Evolutionary conservation across 139 green algal species (phyloP), one percentile per base, ranked within the genome.

Genomic region (Mesotaenium endlicherianum): DNA sequence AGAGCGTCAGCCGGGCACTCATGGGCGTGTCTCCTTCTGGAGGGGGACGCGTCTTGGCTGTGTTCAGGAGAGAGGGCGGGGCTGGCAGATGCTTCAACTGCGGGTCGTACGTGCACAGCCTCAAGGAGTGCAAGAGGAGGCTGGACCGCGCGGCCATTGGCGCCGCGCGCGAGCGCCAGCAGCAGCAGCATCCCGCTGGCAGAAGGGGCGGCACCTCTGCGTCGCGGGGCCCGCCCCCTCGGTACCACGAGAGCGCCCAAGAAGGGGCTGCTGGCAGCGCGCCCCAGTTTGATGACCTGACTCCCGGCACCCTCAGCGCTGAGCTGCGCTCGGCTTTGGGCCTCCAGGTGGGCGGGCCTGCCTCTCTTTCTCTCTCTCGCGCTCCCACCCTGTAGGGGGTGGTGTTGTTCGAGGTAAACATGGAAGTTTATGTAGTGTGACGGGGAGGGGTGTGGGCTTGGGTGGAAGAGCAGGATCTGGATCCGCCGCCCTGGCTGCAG

Each of bases 11-110:
- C n/a, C n/a, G n/a, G n/a, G n/a, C n/a, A n/a, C n/a, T n/a, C n/a
- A n/a, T n/a, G n/a, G n/a, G n/a, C n/a, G n/a, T n/a, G n/a, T n/a
- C n/a, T n/a, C n/a, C n/a, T n/a, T n/a, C n/a, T n/a, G n/a, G n/a
- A n/a, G n/a, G n/a, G n/a, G n/a, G n/a, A n/a, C n/a, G n/a, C n/a
- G n/a, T n/a, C n/a, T n/a, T n/a, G n/a, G n/a, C n/a, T n/a, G n/a
- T n/a, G n/a, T n/a, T n/a, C n/a, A n/a, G n/a, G n/a, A n/a, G n/a
- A n/a, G n/a, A n/a, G n/a, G n/a, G n/a, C n/a, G n/a, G n/a, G n/a
- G n/a, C n/a, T n/a, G n/a, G n/a, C n/a, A 6, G 60, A 40, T 72
- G 60, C 60, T 72, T 72, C 60, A 72, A 72, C 11, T 72, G 60
- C 11, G 60, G 60, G 6, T 72, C 60, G 8, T 72, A 72, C 60